Percentiles rank a stretch among this genome's conserved stretches.
These are phyloP conservation scores for Blastobotrys parvus DNA, from an alignment of 805 yeast genomes.

Conservation along the genomic window DNA sequence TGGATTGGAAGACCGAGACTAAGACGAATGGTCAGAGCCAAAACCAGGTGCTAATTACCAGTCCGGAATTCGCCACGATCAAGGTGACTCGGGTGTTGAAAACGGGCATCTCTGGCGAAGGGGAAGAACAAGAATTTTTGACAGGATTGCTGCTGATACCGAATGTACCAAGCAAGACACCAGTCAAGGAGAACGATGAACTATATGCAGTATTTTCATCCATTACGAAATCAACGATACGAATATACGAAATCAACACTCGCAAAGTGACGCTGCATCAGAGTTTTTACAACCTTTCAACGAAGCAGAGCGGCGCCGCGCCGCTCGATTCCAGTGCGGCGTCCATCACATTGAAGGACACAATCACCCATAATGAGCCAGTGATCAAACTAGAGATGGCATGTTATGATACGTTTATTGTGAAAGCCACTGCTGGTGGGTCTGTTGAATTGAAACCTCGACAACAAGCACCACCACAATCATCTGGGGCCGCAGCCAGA, in stretches of 20 bases:
- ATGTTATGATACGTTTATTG: slow-evolving; percentile 13
- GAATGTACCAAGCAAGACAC: slow-evolving; percentile 5
- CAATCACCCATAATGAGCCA: slow-evolving; percentile 4
- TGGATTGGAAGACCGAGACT: slow-evolving; percentile 22
- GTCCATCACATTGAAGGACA: slow-evolving; percentile 8
- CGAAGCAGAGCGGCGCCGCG: too few relatives aligned
- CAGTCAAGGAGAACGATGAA: slow-evolving; percentile 8
- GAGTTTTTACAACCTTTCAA: slow-evolving; percentile 13
- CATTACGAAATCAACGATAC: slow-evolving; percentile 3
- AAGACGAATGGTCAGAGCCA: slow-evolving; percentile 6
- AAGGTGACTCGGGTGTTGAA: slow-evolving; percentile 4
- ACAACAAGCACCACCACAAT: neutral
- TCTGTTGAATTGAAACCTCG: slow-evolving; percentile 12
- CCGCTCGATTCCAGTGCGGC: slow-evolving; percentile 7
- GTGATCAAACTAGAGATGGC: slow-evolving; percentile 8
- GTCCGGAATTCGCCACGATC: slow-evolving; percentile 5
- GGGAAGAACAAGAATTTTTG: slow-evolving; percentile 2
- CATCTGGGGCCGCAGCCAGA: neutral
- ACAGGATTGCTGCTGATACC: slow-evolving; percentile 13
- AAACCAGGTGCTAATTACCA: slow-evolving; percentile 7
- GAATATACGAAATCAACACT: slow-evolving; percentile 8
- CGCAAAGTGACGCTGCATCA: slow-evolving; percentile 14
- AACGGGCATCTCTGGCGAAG: slow-evolving; percentile 1
- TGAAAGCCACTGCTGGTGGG: slow-evolving; percentile 11
- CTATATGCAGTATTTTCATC: slow-evolving; percentile 13